Evolutionary conservation across 208 protist species (phyloP).

Genomic region (Leishmania lainsoni): DNA sequence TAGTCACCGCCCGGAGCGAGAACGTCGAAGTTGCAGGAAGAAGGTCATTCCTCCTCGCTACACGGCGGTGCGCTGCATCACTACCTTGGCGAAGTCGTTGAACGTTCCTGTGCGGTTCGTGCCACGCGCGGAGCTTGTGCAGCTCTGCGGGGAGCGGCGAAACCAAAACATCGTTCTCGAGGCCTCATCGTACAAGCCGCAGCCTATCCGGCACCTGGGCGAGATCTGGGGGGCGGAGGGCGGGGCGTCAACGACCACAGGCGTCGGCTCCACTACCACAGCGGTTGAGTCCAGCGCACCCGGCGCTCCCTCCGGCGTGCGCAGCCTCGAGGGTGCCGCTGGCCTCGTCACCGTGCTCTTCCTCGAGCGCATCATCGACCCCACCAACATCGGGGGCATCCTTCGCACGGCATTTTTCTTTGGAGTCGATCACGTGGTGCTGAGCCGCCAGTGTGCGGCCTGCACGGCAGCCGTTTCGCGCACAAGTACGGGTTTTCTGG

Average conservation of each 20-base stretch:
- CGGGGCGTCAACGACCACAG: not conserved
- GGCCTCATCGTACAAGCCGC: constrained; percentile 48
- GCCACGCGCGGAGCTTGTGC: constrained; percentile 62
- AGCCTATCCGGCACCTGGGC: constrained; percentile 12
- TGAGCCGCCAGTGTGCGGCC: constrained; percentile 59
- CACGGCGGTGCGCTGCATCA: constrained; percentile 59
- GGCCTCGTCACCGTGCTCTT: constrained; percentile 41
- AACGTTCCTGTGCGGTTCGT: constrained; percentile 60
- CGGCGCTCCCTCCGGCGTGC: too few relatives aligned
- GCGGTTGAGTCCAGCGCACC: not conserved
- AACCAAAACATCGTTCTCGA: constrained; percentile 86
- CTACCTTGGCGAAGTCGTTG: constrained; percentile 53
- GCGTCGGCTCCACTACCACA: not conserved
- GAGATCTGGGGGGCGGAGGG: constrained; percentile 13
- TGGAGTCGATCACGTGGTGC: constrained; percentile 61
- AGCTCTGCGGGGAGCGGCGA: constrained; percentile 79
- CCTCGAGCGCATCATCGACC: constrained; percentile 81
- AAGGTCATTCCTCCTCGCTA: constrained; percentile 58
- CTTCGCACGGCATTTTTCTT: constrained; percentile 77
- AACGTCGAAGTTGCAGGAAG: not conserved
- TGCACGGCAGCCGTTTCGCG: constrained; percentile 76
- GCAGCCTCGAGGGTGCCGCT: not conserved
- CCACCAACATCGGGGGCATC: constrained; percentile 75
- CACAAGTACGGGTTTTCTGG: constrained; percentile 73
- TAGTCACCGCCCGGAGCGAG: not conserved